Percentiles rank a stretch among this genome's conserved stretches.
Conservation (phyloP, 2,329 filamentous ascomycete genomes). For the Aspergillus ochraceoroseus region DNA sequence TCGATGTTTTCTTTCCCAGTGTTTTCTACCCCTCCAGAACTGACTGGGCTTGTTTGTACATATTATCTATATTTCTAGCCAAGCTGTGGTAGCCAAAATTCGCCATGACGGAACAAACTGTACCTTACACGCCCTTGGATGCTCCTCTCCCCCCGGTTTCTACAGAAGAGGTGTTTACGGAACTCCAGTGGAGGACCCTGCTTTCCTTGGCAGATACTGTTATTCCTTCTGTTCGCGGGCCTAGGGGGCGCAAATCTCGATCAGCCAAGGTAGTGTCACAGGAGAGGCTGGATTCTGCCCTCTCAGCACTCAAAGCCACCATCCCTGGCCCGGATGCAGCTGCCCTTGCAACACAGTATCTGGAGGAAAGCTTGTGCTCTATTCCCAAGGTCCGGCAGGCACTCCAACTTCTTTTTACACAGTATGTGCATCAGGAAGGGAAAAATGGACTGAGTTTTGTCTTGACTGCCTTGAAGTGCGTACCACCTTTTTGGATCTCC, state of each 20-base stretch:
- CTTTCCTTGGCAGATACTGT: conserved; percentile 55
- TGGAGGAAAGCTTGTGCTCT: conserved; percentile 47
- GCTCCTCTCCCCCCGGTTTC: conserved; percentile 46
- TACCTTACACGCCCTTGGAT: conserved; percentile 34
- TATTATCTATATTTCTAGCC: neutral
- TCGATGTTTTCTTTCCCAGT: conserved; percentile 48
- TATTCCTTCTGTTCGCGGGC: conserved; percentile 50
- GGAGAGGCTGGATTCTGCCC: conserved; percentile 40
- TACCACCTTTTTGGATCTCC: neutral
- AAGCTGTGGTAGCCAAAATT: neutral
- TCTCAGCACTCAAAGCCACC: conserved; percentile 26
- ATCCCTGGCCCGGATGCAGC: conserved; percentile 33
- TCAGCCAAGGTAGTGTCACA: conserved; percentile 39
- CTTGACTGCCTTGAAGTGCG: conserved; percentile 52
- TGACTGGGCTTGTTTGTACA: conserved; percentile 4
- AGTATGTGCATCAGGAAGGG: conserved; percentile 48
- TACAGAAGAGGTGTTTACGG: conserved; percentile 48
- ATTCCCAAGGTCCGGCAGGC: conserved; percentile 49
- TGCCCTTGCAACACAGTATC: conserved; percentile 42
- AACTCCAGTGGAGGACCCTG: conserved; percentile 56
- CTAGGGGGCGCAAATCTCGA: conserved; percentile 30
- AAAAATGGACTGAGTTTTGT: conserved; percentile 50
- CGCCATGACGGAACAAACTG: conserved; percentile 22
- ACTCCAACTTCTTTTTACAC: conserved; percentile 47
- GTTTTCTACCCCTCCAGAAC: neutral